A percentile compares a stretch with the other conserved stretches of the same genome.
These are phyloP conservation scores for Penicillium sp. DNA, from an alignment of 2,329 filamentous ascomycete genomes.

Conservation along the genomic window DNA sequence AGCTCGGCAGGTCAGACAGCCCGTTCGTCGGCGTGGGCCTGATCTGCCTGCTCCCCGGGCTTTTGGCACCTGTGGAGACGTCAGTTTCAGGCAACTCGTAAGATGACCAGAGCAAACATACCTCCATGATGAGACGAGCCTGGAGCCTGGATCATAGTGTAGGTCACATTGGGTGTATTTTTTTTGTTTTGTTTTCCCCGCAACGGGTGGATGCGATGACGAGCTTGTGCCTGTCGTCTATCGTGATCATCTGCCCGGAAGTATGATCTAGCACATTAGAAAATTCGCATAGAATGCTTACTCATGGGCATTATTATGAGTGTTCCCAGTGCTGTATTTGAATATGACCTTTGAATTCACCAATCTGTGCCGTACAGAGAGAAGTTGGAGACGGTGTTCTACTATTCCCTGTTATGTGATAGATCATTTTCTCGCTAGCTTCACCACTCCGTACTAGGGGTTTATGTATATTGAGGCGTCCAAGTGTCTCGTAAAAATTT, in stretches of 20 bases:
- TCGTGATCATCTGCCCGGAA: not conserved
- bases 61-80: conserved; percentile 23
- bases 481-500: too few species aligned
- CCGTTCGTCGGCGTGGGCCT: conserved; percentile 37
- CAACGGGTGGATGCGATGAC: conserved; percentile 16
- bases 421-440: too few species aligned
- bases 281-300: too few species aligned
- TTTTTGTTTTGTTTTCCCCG: conserved; percentile 17
- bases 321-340: too few species aligned
- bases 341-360: too few species aligned
- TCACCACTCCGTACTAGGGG: too few species aligned
- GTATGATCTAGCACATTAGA: not conserved
- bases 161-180: not conserved
- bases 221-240: conserved; percentile 5
- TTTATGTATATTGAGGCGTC: too few species aligned
- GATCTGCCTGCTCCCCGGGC: conserved; percentile 37
- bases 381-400: too few species aligned
- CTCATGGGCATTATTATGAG: too few species aligned
- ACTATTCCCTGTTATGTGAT: too few species aligned
- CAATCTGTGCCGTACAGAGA: too few species aligned
- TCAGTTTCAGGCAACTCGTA: conserved; percentile 13
- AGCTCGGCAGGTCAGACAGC: conserved; percentile 38
- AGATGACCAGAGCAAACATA: conserved; percentile 5
- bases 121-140: conserved; percentile 22
- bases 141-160: not conserved